Base-by-base conservation (phyloP, 2,329 filamentous ascomycete species). In the Diaporthe sp. region DNA sequence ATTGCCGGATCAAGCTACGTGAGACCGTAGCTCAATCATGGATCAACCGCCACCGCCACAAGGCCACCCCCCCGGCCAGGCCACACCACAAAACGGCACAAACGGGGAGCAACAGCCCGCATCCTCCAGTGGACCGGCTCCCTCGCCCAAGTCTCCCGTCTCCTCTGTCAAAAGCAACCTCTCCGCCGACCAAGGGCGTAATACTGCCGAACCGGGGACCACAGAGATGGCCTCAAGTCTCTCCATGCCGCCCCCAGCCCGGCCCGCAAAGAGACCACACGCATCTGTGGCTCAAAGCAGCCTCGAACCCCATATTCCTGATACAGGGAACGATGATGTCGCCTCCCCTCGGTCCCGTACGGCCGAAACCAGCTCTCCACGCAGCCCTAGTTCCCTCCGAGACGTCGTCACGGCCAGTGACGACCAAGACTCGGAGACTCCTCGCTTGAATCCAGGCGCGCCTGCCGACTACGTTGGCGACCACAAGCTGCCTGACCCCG, bases 191-290 rank as follows among this genome's bases (percentile, higher is more conserved):
- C 88, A 88, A 75, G 93, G 93, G 81, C 86, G 87, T 77, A 86
- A 88, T 70, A 27, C 25, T 22, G 39, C 32, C 72, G 87, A 90
- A 81, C 88, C 88, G 73, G 91, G 93, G 79, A 86, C 91, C 44
- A 89, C 89, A 76, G 89, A 88, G 39, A 89, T 88, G 75, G 87
- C 88, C 72, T 85, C 86, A 76, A 92, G 87, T 81, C 86, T 92
- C 75, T 92, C 90, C 77, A 92, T 93, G 88, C 90, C 92, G 73
- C 86, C 88, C 39, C 80, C 83, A 25, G 79, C 84, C 32, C 81
- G 82, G 76, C 82, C 86, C 17, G 78, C 87, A 72, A 86, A 81
- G 74, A 84, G 83, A 71, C 83, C 86, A 75, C 83, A 84, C 75
- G 81, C 84, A 68, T 82, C 84, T 55, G 82, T 83, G 77, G 76